Evolutionary conservation across 116 monocot genomes (phyloP).

Genomic region (Iris pallida): DNA sequence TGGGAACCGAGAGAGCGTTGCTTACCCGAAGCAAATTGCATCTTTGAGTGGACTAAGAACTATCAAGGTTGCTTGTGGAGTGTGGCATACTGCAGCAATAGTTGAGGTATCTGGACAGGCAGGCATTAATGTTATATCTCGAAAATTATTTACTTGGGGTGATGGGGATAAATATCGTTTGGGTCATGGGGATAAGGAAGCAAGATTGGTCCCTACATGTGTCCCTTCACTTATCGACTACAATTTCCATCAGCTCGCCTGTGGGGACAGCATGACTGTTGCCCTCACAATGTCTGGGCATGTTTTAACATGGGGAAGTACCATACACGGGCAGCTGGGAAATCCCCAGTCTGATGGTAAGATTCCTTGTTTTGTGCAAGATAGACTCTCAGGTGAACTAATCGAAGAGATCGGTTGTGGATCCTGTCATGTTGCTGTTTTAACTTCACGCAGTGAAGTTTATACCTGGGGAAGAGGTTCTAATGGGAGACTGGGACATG

Average conservation of each 20-base stretch:
- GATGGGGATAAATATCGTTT: constrained; percentile 69
- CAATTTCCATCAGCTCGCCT: constrained; percentile 67
- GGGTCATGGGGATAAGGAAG: constrained; percentile 73
- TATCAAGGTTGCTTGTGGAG: constrained; percentile 57
- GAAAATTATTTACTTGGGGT: constrained; percentile 78
- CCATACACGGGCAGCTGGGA: constrained; percentile 56
- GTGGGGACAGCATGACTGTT: constrained; percentile 64
- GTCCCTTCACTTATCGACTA: constrained; percentile 57
- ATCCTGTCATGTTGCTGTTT: constrained; percentile 48
- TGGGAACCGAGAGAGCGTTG: constrained; percentile 50
- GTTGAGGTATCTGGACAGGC: constrained; percentile 43
- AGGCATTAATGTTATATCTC: constrained; percentile 32
- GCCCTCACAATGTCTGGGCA: constrained; percentile 61
- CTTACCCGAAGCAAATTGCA: constrained; percentile 55
- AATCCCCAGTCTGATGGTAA: constrained; percentile 57
- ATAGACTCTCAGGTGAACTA: constrained; percentile 37
- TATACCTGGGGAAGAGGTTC: constrained; percentile 78
- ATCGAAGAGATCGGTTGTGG: constrained; percentile 79
- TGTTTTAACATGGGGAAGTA: constrained; percentile 74
- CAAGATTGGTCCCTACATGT: constrained; percentile 43
- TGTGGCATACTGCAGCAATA: constrained; percentile 75
- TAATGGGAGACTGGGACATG: constrained; percentile 77
- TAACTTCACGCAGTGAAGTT: constrained; percentile 65
- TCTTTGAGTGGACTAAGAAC: constrained; percentile 41
- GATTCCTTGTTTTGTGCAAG: constrained; percentile 52